Evolutionary conservation across 116 monocot species (phyloP).

Genomic region (Trichopus zeylanicus): DNA sequence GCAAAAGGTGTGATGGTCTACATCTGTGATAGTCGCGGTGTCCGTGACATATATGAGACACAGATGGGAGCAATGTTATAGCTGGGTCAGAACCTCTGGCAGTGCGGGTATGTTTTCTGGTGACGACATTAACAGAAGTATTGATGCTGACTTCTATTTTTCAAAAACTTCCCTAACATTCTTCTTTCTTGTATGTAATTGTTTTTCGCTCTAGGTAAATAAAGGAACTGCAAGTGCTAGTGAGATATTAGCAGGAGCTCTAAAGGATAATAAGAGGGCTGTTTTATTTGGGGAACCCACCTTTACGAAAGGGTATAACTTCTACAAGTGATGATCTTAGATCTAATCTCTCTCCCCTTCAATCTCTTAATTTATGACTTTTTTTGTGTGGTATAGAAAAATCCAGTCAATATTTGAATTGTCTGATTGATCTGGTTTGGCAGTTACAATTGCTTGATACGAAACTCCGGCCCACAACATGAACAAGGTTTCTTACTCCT

Average conservation of each 20-base stretch:
- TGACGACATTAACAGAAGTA: too few species aligned
- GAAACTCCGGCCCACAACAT: slow-evolving; percentile 98
- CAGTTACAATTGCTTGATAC: slow-evolving; percentile 93
- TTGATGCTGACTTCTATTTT: too few species aligned
- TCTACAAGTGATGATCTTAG: background rate
- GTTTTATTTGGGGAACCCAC: slow-evolving; percentile 93
- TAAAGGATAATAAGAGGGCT: slow-evolving; percentile 97
- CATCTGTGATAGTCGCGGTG: slow-evolving; percentile 89
- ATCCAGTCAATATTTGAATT: slow-evolving; percentile 95
- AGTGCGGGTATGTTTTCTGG: slow-evolving; percentile 93
- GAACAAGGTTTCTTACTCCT: slow-evolving; percentile 59
- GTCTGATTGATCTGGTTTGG: slow-evolving; percentile 96
- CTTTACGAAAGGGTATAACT: slow-evolving; percentile 92
- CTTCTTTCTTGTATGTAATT: background rate
- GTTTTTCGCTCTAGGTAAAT: slow-evolving; percentile 54
- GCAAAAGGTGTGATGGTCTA: slow-evolving; percentile 98
- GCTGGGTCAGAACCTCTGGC: slow-evolving; percentile 79
- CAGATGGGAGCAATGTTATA: slow-evolving; percentile 54
- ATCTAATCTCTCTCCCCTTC: too few species aligned
- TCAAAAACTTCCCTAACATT: too few species aligned
- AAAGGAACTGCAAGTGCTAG: slow-evolving; percentile 99
- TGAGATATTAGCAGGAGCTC: slow-evolving; percentile 95
- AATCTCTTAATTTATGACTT: background rate
- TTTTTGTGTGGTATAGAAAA: slow-evolving; percentile 46
- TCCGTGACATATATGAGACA: slow-evolving; percentile 97